Evolutionary conservation across 208 protist species (phyloP), one percentile per base, ranked within the genome.

Genomic region (Phytomonas sp.): DNA sequence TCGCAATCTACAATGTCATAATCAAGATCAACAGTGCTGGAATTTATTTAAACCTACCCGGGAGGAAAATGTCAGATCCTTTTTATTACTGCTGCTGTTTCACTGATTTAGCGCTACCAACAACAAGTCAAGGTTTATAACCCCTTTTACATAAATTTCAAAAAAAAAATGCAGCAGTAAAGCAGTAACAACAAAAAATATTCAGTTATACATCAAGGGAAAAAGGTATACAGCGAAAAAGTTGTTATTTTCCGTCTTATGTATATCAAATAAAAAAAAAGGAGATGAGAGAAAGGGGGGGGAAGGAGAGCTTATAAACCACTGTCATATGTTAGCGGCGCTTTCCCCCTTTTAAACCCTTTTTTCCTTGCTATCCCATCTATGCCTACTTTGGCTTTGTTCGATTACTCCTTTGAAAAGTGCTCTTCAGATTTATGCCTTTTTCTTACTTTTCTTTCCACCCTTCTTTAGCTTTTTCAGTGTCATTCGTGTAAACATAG

Each of bases 401-500:
- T 65, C 11, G 19, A 45, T 52, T 60, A 26, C 4, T 65, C 0
- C 61, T 26, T 26, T 40, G 61, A 26, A 45, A 37, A n/a, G 33
- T 40, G 19, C 60, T 65, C 34, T 67, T 67, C 14, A 23, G 70
- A 12, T 14, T 33, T 37, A 61, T 1, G 8, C 59, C 23, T 59
- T 30, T 37, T 67, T 66, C 31, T 2, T 70, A 42, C 30, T 70
- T 70, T 87, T 95, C 67, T 83, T 87, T 29, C 66, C 73, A 70
- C 87, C 89, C 79, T 93, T 95, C 74, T 88, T 87, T 63, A 86
- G 66, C 74, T 83, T 83, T 29, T 67, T 75, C 23, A 94, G 63
- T 2, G 87, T 78, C 16, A 89, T 71, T 2, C 90, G 90, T 31
- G 88, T 91, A 67, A 95, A 83, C 82, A 93, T 87, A 4, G 80